phyloP scores from a whole-genome alignment of 805 yeast species.

The Wickerhamiella azyma region DNA sequence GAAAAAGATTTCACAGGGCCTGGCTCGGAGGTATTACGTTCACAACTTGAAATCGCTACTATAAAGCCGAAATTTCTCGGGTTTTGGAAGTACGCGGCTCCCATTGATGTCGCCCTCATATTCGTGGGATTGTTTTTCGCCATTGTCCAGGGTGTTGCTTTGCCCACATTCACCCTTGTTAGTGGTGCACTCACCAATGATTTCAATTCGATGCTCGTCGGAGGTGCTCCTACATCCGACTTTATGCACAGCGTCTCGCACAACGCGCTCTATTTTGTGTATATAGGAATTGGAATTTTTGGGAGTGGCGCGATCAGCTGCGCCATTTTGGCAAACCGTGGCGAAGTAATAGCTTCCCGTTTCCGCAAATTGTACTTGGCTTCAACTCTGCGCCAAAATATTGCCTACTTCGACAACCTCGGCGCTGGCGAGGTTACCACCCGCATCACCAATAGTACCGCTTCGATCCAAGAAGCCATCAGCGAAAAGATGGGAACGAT shows the following conservation, averaged over 20 bases:
- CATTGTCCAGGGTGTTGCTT: slow-evolving; percentile 28
- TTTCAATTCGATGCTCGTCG: slow-evolving; percentile 19
- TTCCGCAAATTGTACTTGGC: slow-evolving; percentile 27
- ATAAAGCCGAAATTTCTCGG: slow-evolving; percentile 20
- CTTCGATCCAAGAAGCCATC: slow-evolving; percentile 30
- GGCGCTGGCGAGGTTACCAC: slow-evolving; percentile 33
- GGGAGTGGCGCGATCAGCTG: slow-evolving; percentile 25
- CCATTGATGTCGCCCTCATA: slow-evolving; percentile 22
- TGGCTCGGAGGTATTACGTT: slow-evolving; percentile 13
- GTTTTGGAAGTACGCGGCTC: slow-evolving; percentile 26
- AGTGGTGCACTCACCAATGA: slow-evolving; percentile 29
- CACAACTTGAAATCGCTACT: neutral
- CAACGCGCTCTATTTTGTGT: slow-evolving; percentile 28
- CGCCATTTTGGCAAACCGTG: slow-evolving; percentile 27
- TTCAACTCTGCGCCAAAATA: slow-evolving; percentile 29
- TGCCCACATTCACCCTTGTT: slow-evolving; percentile 31
- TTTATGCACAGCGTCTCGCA: slow-evolving; percentile 27
- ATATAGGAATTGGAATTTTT: slow-evolving; percentile 28
- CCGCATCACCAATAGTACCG: slow-evolving; percentile 30
- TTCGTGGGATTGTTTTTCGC: slow-evolving; percentile 24
- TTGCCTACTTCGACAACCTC: slow-evolving; percentile 30
- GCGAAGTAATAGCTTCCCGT: slow-evolving; percentile 30
- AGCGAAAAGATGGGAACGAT: slow-evolving; percentile 30
- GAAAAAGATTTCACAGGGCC: neutral
- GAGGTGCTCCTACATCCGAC: slow-evolving; percentile 16